A percentile compares a stretch with the other conserved stretches of the same genome.
Evolutionary conservation across 108 stramenopile genomes (phyloP).

Genomic region (Conticribra weissflogii): DNA sequence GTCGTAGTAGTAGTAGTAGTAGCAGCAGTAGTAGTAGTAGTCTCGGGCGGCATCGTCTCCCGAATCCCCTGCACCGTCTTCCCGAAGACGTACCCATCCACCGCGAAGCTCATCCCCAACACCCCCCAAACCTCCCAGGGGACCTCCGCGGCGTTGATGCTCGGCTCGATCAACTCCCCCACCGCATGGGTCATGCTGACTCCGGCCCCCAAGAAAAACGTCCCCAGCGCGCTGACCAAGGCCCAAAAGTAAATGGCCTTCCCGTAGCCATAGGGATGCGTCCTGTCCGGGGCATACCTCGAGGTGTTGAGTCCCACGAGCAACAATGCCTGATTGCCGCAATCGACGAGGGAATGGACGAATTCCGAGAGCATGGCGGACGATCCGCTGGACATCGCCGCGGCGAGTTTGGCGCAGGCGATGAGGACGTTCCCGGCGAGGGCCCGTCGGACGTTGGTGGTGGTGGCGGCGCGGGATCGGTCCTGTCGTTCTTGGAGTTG

Average conservation of each 20-base stretch:
- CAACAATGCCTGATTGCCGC: conserved; percentile 93
- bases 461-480: conserved; percentile 37
- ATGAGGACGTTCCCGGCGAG: conserved; percentile 92
- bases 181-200: conserved; percentile 90
- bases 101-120: conserved; percentile 74
- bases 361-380: conserved; percentile 95
- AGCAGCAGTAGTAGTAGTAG: too few species aligned
- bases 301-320: conserved; percentile 86
- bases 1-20: conserved; percentile 57
- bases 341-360: conserved; percentile 93
- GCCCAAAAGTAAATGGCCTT: conserved; percentile 86
- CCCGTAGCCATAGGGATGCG: conserved; percentile 94
- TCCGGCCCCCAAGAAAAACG: conserved; percentile 95
- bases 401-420: conserved; percentile 84
- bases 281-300: conserved; percentile 71
- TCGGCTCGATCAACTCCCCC: conserved; percentile 29
- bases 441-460: conserved; percentile 75
- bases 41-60: conserved; percentile 35
- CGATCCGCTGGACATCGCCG: conserved; percentile 88
- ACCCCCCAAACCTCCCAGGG: conserved; percentile 89
- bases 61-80: conserved; percentile 74
- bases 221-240: conserved; percentile 90
- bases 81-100: conserved; percentile 89
- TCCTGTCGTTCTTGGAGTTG: conserved; percentile 34
- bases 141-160: conserved; percentile 68